A percentile compares a stretch with the other conserved stretches of the same genome.
phyloP scores from a whole-genome alignment of 495 filamentous ascomycete species.

The Chaetomidium leptoderma region DNA sequence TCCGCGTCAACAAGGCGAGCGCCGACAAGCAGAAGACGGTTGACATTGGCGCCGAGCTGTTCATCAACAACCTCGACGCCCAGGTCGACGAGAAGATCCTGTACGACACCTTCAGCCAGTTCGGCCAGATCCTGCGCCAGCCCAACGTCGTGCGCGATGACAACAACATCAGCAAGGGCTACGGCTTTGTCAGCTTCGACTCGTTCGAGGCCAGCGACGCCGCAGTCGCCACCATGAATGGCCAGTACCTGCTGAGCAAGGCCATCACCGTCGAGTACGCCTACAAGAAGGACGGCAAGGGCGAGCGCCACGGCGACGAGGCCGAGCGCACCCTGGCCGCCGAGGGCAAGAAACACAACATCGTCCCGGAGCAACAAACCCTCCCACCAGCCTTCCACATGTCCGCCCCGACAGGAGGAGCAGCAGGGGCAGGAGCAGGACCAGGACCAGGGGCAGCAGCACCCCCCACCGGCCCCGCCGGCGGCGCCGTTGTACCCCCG shows the following conservation, averaged over 20 bases:
- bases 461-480: slow-evolving; percentile 30
- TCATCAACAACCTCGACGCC: slow-evolving; percentile 91
- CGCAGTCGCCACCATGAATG: slow-evolving; percentile 89
- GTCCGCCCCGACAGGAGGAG: slow-evolving; percentile 18
- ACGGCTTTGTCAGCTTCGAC: slow-evolving; percentile 92
- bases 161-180: slow-evolving; percentile 85
- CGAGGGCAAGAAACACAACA: slow-evolving; percentile 91
- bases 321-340: slow-evolving; percentile 90
- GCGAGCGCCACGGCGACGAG: slow-evolving; percentile 90
- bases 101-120: slow-evolving; percentile 95
- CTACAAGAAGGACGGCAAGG: slow-evolving; percentile 98
- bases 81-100: slow-evolving; percentile 95
- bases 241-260: slow-evolving; percentile 96
- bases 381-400: slow-evolving; percentile 55
- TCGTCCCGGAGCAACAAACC: slow-evolving; percentile 64
- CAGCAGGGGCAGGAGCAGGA: slow-evolving; percentile 22
- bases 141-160: slow-evolving; percentile 96
- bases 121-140: slow-evolving; percentile 74
- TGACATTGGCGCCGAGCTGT: slow-evolving; percentile 95
- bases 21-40: slow-evolving; percentile 96
- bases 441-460: slow-evolving; percentile 21
- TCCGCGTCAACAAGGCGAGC: slow-evolving; percentile 85
- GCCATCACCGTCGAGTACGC: slow-evolving; percentile 94
- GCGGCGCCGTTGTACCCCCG: slow-evolving; percentile 20
- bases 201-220: slow-evolving; percentile 93